Evolutionary conservation across 2,329 filamentous ascomycete species (phyloP), one percentile per base, ranked within the genome.

Genomic region (Clonostachys sp.): DNA sequence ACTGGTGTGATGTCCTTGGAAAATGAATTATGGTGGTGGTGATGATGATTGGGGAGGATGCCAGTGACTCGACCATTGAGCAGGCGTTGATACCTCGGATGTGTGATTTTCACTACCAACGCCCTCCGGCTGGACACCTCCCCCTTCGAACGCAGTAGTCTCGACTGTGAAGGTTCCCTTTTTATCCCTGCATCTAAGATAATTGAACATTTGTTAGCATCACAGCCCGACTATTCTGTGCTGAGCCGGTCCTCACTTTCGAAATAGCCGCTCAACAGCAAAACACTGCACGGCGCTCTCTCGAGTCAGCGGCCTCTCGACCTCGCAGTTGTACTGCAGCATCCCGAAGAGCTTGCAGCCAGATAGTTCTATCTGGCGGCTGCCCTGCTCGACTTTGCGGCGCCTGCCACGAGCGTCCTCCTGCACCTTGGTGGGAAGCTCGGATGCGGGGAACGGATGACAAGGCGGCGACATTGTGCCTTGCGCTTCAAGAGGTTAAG

Each of bases 311-410:
- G 78, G 75, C 36, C 71, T 59, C 53, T 75, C 67, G 41, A 84
- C 74, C 51, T 72, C 63, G 61, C 82, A 86, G 40, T 77, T 71
- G 62, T 82, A 84, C 66, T 85, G 81, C 61, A 80, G 56, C 70
- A 85, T 73, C 56, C 73, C 69, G 48, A 81, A 60, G 48, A 84
- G 68, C 58, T 79, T 72, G 62, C 82, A 85, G 41, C 68, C 67
- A 16, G 68, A 65, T 42, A 85, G 66, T 47, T 84, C 72, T 51
- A 83, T 66, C 43, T 68, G 53, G 33, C 54, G 51, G 17, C 63
- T 58, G 42, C 63, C 58, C 51, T 50, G 55, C 34, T 62, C 65
- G 34, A 70, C 65, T 61, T 83, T 83, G 51, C 78, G 77, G 47
- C 74, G 75, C 45, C 73, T 74, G 8, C 76, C 77, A 36, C 71